phyloP scores from a whole-genome alignment of 2,329 filamentous ascomycete species.

The Fusarium acutatum region DNA sequence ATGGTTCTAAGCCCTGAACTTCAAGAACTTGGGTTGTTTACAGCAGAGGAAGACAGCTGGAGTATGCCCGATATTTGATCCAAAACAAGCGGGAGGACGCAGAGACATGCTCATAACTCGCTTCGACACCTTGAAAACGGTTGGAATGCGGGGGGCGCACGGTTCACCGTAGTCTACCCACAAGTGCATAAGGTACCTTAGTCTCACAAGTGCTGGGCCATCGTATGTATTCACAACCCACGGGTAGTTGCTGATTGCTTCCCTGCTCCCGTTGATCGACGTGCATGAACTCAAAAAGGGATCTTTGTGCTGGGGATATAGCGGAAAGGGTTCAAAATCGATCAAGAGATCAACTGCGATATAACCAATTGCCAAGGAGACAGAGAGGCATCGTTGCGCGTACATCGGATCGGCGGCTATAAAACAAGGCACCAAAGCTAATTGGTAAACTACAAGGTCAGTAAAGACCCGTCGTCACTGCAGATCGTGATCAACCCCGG shows the following conservation, averaged over 20 bases:
- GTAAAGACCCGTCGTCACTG: neutral
- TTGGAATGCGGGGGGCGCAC: constrained; percentile 37
- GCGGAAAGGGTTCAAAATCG: neutral
- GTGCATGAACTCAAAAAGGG: neutral
- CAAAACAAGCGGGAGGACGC: neutral
- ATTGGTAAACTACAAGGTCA: constrained; percentile 7
- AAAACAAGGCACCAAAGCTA: constrained; percentile 20
- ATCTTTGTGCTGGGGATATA: neutral
- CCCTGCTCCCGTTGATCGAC: neutral
- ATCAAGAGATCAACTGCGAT: neutral
- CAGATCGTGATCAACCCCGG: constrained; percentile 28
- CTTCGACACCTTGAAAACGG: constrained; percentile 13
- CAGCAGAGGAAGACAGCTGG: neutral
- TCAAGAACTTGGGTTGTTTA: too few relatives aligned
- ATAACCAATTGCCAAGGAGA: neutral
- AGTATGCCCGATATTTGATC: neutral
- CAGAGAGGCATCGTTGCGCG: neutral
- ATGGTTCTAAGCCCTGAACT: too few relatives aligned
- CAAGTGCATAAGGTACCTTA: neutral
- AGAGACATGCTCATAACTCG: neutral
- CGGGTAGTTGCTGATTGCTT: constrained; percentile 2
- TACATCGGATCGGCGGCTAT: constrained; percentile 20
- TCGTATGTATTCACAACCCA: neutral
- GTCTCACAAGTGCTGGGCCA: neutral
- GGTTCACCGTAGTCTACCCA: constrained; percentile 9